Evolutionary conservation across 805 yeast genomes (phyloP).

Genomic region (Candida insectorum): DNA sequence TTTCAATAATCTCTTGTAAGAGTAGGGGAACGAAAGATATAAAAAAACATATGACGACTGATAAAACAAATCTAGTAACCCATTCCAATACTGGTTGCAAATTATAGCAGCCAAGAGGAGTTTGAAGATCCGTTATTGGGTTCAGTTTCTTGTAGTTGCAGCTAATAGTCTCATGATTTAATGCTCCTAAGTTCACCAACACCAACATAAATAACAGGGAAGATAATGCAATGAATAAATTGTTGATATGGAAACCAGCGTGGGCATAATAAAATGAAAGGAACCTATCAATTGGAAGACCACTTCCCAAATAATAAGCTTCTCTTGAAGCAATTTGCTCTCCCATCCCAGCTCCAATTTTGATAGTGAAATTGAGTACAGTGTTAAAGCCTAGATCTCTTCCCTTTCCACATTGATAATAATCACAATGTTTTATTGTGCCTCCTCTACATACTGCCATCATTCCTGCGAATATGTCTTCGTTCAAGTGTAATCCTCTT

Average conservation of each 20-base stretch:
- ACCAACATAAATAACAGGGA: slow-evolving; percentile 84
- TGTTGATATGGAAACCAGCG: slow-evolving; percentile 93
- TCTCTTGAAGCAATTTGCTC: slow-evolving; percentile 92
- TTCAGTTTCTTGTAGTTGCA: slow-evolving; percentile 65
- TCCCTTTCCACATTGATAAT: slow-evolving; percentile 95
- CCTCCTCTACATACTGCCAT: slow-evolving; percentile 88
- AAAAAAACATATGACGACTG: slow-evolving; percentile 89
- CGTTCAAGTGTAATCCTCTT: slow-evolving; percentile 87
- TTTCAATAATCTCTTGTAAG: slow-evolving; percentile 83
- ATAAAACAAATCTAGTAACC: slow-evolving; percentile 84
- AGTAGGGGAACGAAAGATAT: slow-evolving; percentile 86
- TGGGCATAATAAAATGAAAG: slow-evolving; percentile 94
- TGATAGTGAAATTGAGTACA: slow-evolving; percentile 87
- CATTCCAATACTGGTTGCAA: slow-evolving; percentile 83
- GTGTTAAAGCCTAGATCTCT: slow-evolving; percentile 93
- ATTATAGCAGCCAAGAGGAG: slow-evolving; percentile 84
- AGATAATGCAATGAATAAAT: slow-evolving; percentile 80
- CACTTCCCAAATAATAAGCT: slow-evolving; percentile 86
- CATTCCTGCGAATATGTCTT: slow-evolving; percentile 96
- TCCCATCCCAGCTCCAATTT: slow-evolving; percentile 98
- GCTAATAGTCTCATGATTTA: slow-evolving; percentile 65
- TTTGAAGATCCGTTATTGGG: slow-evolving; percentile 70
- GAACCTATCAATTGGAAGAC: slow-evolving; percentile 83
- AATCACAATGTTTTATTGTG: slow-evolving; percentile 91
- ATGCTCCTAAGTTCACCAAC: slow-evolving; percentile 73